Evolutionary conservation across 305 asterid species (phyloP), one percentile per base, ranked within the genome.

Genomic region (Striga hermonthica): DNA sequence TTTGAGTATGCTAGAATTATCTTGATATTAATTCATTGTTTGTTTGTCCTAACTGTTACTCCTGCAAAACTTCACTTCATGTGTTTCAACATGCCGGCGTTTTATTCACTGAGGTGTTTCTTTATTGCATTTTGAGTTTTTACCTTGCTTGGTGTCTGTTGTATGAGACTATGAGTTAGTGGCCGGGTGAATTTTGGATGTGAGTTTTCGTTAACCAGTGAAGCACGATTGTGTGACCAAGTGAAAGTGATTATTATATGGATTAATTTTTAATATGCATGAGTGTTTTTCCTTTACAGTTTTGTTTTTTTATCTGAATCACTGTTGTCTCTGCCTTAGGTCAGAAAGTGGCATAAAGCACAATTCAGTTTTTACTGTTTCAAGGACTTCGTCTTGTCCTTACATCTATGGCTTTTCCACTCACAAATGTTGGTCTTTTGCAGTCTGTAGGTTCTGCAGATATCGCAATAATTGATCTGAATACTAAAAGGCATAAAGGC

Each of bases 401-500:
- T 65, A 43, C 43, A 1, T 68, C 22, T 28, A 37, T 59, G 70
- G 39, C 40, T 47, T 22, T 28, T 54, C 60, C 68, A 38, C 64
- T 36, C 53, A 69, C 43, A 66, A 47, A 5, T 55, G 64, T 70
- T 14, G 4, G 40, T 59, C 41, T 76, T 71, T 79, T 82, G 75
- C 92, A 93, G 99, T 79, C 87, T 69, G 76, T 76, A 57, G 85
- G 84, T 70, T 68, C 78, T 67, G 87, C 84, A 73, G 96, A 80
- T 62, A 85, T 71, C 47, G 39, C 76, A 49, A 72, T 74, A 60
- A 64, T 85, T 65, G 86, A 85, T 66, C 81, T 53, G 60, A 69
- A 81, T 12, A 43, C 79, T 38, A 83, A 82, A 70, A 78, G 63
- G 54, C 85, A 70, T 38, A 79, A 80, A 78, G 80, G 58, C 58